Conservation (phyloP, 495 filamentous ascomycete species). For the Acidomyces sp. region DNA sequence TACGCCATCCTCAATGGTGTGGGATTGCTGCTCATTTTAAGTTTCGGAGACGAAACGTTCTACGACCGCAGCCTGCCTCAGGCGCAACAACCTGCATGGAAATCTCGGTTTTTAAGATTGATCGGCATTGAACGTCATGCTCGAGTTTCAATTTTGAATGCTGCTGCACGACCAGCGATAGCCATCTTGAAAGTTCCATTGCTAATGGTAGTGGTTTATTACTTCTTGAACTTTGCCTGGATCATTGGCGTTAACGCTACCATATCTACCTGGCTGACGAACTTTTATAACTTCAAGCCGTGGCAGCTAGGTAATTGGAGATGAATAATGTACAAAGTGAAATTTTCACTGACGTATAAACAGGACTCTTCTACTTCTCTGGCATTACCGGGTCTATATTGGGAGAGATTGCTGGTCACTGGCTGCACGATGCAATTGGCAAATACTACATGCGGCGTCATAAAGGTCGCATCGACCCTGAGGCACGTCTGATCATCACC, state of each 20-base stretch:
- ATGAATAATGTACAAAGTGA: background rate
- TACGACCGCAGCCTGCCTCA: constrained; percentile 41
- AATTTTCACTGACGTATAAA: background rate
- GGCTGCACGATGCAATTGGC: constrained; percentile 6
- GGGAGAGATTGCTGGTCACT: constrained; percentile 9
- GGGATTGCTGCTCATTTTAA: constrained; percentile 34
- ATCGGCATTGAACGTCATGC: too few relatives aligned
- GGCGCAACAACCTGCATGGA: constrained; percentile 29
- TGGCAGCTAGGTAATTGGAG: constrained; percentile 4
- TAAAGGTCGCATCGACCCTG: constrained; percentile 8
- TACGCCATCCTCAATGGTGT: constrained; percentile 39
- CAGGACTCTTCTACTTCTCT: constrained; percentile 8
- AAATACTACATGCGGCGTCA: constrained; percentile 4
- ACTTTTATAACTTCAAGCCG: constrained; percentile 8
- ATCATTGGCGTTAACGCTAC: constrained; percentile 14
- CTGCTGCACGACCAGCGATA: constrained; percentile 6
- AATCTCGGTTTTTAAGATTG: background rate
- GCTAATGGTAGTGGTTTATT: constrained; percentile 9
- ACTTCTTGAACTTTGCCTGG: constrained; percentile 13
- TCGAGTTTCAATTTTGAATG: too few relatives aligned
- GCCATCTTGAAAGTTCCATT: constrained; percentile 8
- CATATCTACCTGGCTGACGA: constrained; percentile 6
- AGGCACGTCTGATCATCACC: constrained; percentile 7
- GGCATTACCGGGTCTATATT: constrained; percentile 6
- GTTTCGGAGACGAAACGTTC: constrained; percentile 48